Evolutionary conservation across 441 rosid species (phyloP), one percentile per base, ranked within the genome.

Genomic region (Viola pubescens): DNA sequence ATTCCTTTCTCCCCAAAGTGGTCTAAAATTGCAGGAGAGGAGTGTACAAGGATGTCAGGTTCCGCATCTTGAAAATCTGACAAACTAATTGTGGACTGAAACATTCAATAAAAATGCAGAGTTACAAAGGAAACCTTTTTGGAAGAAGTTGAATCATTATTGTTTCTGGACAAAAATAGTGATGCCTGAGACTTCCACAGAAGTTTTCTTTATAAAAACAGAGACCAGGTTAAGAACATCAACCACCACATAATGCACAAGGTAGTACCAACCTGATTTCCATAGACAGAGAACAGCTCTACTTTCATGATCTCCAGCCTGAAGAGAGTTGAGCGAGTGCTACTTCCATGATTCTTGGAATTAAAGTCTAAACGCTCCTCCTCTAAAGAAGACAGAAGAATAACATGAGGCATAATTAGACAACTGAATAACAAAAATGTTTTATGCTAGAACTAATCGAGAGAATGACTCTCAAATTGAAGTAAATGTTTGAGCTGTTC

Each of bases 1-100:
- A 77, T 81, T 57, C 89, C 94, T 65, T 76, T 84, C 65, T 71
- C 73, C 13, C 72, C 72, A 60, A 89, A 81, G 62, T 76, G 87
- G 13, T 84, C 88, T 50, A 91, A 63, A 67, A 85, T 87, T 73
- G 80, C 78, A 39, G 76, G 60, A 55, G 83, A 79, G 37, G 81
- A 87, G 78, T 89, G 83, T 16, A 70, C 87, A 66, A 91, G 80
- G 63, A 70, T 62, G 74, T 87, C 97, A 48, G 95, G 87, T 68
- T 91, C 98, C 0, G 95, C 97, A 70, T 85, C 97, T 78, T 85
- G 91, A 78, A 87, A 87, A 69, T 89, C 91, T 75, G 81, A 79
- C 75, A 87, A 72, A 64, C 75, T 75, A 70, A 91, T 75, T 47
- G 63, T 60, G 60, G 76, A 75, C 98, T 87, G 88, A 66, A 69